A percentile compares a stretch with the other conserved stretches of the same genome.
These are phyloP conservation scores for Stephania yunnanensis DNA, from an alignment of 164 flowering plant genomes.

Conservation along the genomic window DNA sequence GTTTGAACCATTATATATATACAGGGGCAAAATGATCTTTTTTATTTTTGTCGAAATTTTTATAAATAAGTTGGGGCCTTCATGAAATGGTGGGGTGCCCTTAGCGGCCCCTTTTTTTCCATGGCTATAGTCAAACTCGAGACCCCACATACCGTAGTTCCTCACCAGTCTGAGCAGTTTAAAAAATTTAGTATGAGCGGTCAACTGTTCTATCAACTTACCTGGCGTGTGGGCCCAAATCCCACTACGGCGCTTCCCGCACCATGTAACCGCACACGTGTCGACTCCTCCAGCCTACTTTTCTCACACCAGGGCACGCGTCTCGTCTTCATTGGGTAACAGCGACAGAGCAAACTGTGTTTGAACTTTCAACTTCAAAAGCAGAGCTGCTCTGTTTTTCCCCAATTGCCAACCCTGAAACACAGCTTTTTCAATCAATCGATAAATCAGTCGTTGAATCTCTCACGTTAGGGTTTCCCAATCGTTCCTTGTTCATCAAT, in stretches of 20 bases:
- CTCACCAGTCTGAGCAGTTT: too few relatives aligned
- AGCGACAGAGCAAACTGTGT: background rate
- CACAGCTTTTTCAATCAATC: background rate
- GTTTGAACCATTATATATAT: too few relatives aligned
- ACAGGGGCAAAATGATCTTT: too few relatives aligned
- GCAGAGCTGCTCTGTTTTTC: background rate
- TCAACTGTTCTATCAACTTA: too few relatives aligned
- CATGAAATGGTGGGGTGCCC: too few relatives aligned
- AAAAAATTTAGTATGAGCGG: too few relatives aligned
- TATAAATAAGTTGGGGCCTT: too few relatives aligned
- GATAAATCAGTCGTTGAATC: background rate
- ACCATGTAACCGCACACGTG: background rate
- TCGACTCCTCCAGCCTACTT: background rate
- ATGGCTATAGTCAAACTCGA: too few relatives aligned
- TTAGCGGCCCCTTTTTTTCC: too few relatives aligned
- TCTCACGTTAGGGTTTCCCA: background rate
- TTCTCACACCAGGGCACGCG: background rate
- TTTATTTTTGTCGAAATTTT: too few relatives aligned
- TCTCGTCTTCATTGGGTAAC: background rate
- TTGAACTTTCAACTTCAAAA: background rate
- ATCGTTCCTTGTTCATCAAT: background rate
- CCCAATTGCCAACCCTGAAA: background rate
- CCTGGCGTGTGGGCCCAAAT: background rate
- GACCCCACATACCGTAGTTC: too few relatives aligned
- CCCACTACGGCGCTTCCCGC: background rate